A percentile compares a stretch with the other conserved stretches of the same genome.
Conservation (phyloP, 257 asterid species). For the Nicotiana attenuata region DNA sequence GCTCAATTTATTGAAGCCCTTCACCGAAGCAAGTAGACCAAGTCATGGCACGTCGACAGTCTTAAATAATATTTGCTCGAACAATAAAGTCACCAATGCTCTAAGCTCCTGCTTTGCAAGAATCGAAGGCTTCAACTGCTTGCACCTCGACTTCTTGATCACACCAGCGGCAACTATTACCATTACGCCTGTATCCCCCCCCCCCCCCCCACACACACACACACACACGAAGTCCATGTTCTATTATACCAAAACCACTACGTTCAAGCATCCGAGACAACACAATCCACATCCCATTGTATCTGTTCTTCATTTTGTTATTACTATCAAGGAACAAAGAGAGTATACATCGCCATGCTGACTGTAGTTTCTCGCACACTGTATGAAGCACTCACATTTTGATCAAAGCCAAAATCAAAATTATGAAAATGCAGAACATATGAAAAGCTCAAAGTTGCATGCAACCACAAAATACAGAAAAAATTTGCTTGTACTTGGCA, state of each 20-base stretch:
- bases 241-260: background rate
- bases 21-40: background rate
- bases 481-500: background rate
- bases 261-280: background rate
- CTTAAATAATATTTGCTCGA: too few species aligned
- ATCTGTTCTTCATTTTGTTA: too few species aligned
- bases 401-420: background rate
- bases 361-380: background rate
- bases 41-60: background rate
- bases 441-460: background rate
- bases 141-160: background rate
- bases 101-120: too few species aligned
- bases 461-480: background rate
- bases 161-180: background rate
- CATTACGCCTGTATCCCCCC: background rate
- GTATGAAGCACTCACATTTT: background rate
- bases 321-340: too few species aligned
- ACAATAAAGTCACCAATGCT: too few species aligned
- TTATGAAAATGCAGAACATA: slow-evolving; percentile 1
- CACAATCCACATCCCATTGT: background rate
- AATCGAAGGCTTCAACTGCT: too few species aligned
- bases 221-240: background rate
- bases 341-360: background rate
- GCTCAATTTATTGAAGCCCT: background rate
- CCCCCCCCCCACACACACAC: background rate